Base-by-base conservation (phyloP, 176 grass and related monocot genomes). In the Musa itinerans region DNA sequence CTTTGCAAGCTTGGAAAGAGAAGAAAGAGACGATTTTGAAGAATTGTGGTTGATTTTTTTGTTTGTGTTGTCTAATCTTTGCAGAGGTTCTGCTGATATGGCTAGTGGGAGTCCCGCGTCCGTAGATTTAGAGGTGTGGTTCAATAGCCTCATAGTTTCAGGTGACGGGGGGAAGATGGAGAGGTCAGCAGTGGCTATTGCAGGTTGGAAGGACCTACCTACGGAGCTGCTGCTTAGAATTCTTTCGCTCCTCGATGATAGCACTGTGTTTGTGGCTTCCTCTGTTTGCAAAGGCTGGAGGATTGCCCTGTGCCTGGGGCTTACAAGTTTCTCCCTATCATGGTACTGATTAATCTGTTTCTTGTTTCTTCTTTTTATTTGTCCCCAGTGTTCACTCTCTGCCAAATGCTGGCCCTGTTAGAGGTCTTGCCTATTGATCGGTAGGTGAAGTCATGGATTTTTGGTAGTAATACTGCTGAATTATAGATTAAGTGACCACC, bases 221-320 rank as follows among this genome's bases (percentile, higher is more conserved):
- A 20, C 20, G 68, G 68, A 70, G 16, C 43, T 70, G 48, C 43
- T 70, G 68, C 48, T 70, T 70, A 34, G 68, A 70, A 20, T 70
- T 16, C 68, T 50, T 50, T 70, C 68, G 19, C 54, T 74, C 16
- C 4, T 74, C 2, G 54, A 58, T 74, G 72, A 74, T 74, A 53
- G 72, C 13, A 59, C 17, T 17, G 54, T 74, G 72, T 22, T 74
- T 75, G 73, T 59, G 54, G 54, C 10, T 49, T 75, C 22, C 21
- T 23, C 15, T 61, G 73, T 75, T 26, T 75, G 73, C 55, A 75
- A 56, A 58, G 54, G 54, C 10, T 75, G 73, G 73, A 75, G 54
- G 48, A 26, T 34, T 75, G 26, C 73, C 48, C 3, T 75, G 73
- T 59, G 24, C 54, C 23, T 75, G 54, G 73, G 73, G 54, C 26